Conservation (phyloP, 139 green algal genomes). For the Chlamydomonas sp. region DNA sequence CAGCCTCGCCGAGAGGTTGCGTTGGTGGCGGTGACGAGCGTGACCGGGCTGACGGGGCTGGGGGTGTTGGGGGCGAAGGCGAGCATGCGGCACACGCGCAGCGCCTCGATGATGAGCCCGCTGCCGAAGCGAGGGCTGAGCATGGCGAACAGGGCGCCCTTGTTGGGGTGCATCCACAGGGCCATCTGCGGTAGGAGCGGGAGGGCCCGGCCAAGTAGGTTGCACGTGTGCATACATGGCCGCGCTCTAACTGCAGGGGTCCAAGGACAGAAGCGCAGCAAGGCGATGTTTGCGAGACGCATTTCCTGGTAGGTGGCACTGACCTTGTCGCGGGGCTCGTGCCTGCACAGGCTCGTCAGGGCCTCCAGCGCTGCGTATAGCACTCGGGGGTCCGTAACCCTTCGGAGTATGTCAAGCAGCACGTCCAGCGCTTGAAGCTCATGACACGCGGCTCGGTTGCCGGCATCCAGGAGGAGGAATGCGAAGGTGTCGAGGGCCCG, state of each 20-base stretch:
- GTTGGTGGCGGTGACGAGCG: too few species aligned
- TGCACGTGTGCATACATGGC: not conserved
- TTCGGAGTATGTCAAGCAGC: slow-evolving; percentile 28
- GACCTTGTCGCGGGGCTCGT: slow-evolving; percentile 44
- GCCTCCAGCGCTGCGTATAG: slow-evolving; percentile 26
- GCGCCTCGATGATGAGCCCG: slow-evolving; percentile 14
- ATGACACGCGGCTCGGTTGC: slow-evolving; percentile 23
- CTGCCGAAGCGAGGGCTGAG: slow-evolving; percentile 11
- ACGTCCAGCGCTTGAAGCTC: slow-evolving; percentile 34
- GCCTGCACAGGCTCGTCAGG: slow-evolving; percentile 14
- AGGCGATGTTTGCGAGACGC: too few species aligned
- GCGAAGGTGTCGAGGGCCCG: slow-evolving; percentile 23
- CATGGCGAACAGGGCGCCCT: slow-evolving; percentile 27
- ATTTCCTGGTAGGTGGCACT: not conserved
- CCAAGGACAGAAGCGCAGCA: too few species aligned
- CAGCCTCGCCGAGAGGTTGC: too few species aligned
- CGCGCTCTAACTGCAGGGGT: too few species aligned
- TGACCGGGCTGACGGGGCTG: too few species aligned
- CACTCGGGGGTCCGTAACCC: slow-evolving; percentile 18
- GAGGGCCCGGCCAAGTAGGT: not conserved
- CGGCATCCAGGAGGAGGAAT: slow-evolving; percentile 43
- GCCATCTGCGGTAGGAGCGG: slow-evolving; percentile 4
- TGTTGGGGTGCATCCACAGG: slow-evolving; percentile 41
- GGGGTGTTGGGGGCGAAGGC: not conserved
- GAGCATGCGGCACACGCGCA: slow-evolving; percentile 30